phyloP scores from a whole-genome alignment of 2,329 filamentous ascomycete species.

The Colletotrichum cuscutae region DNA sequence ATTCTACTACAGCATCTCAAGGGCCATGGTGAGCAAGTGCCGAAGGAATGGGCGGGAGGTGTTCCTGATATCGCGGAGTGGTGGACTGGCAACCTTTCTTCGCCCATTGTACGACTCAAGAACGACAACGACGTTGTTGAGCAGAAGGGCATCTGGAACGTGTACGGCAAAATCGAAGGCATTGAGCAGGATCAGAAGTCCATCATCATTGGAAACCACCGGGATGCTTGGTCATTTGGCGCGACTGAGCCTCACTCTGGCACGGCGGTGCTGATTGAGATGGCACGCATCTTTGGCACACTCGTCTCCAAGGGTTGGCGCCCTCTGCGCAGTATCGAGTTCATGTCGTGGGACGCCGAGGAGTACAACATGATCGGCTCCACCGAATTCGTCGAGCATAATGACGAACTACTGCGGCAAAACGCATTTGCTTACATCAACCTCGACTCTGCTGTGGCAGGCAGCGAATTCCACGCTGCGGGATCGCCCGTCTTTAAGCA shows the following conservation, averaged over 20 bases:
- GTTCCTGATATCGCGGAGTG: conserved; percentile 79
- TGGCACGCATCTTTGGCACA: conserved; percentile 85
- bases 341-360: conserved; percentile 94
- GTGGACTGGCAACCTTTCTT: conserved; percentile 79
- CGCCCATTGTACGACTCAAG: conserved; percentile 82
- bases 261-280: conserved; percentile 90
- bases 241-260: conserved; percentile 88
- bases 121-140: conserved; percentile 89
- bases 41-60: conserved; percentile 78
- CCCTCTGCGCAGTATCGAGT: conserved; percentile 93
- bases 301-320: conserved; percentile 84
- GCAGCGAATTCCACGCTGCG: conserved; percentile 77
- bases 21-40: conserved; percentile 77
- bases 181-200: conserved; percentile 85
- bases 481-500: conserved; percentile 84
- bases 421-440: conserved; percentile 91
- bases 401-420: conserved; percentile 76
- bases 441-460: conserved; percentile 84
- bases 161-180: conserved; percentile 86
- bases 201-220: conserved; percentile 91
- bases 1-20: conserved; percentile 79
- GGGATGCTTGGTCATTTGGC: conserved; percentile 92
- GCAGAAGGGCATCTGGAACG: conserved; percentile 90
- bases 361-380: conserved; percentile 95
- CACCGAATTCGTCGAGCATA: conserved; percentile 93